A percentile compares a stretch with the other conserved stretches of the same genome.
These are phyloP conservation scores for Aquanectria penicillioides DNA, from an alignment of 2,329 filamentous ascomycete genomes.

Conservation along the genomic window DNA sequence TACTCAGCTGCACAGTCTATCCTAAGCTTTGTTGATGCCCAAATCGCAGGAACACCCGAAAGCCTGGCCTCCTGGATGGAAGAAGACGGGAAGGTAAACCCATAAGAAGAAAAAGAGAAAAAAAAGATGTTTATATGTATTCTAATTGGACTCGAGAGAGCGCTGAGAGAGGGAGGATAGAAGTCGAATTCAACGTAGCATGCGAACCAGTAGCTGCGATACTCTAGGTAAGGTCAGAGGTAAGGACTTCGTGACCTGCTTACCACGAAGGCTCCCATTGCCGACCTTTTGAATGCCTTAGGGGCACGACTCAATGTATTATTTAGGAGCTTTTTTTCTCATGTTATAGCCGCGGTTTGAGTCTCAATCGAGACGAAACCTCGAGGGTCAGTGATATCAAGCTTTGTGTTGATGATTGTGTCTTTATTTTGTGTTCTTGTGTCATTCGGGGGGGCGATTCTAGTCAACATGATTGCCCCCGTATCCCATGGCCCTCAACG, in stretches of 20 bases:
- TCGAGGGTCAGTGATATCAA: conserved; percentile 2
- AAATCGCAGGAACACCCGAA: conserved; percentile 9
- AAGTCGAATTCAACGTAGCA: conserved; percentile 30
- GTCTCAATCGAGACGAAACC: background rate
- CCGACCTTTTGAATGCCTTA: conserved; percentile 26
- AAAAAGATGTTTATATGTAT: conserved; percentile 38
- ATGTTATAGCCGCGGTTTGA: conserved; percentile 25
- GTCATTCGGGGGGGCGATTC: conserved; percentile 40
- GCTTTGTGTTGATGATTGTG: conserved; percentile 28
- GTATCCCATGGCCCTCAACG: conserved; percentile 48
- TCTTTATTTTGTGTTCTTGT: conserved; percentile 25
- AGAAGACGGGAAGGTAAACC: conserved; percentile 40
- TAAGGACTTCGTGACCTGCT: conserved; percentile 57
- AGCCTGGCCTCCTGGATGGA: conserved; percentile 15
- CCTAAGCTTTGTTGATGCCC: conserved; percentile 12
- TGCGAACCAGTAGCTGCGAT: conserved; percentile 21
- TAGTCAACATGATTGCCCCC: conserved; percentile 45
- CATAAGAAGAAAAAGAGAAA: background rate
- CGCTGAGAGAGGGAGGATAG: conserved; percentile 22
- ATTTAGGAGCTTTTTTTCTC: conserved; percentile 35
- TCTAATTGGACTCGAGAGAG: conserved; percentile 40
- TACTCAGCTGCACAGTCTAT: conserved; percentile 6
- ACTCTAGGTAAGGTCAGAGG: conserved; percentile 64
- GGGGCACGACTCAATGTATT: conserved; percentile 36
- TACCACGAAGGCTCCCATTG: conserved; percentile 38